Evolutionary conservation across 352 stramenopile species (phyloP).

Genomic region (Phytopythium boreale): DNA sequence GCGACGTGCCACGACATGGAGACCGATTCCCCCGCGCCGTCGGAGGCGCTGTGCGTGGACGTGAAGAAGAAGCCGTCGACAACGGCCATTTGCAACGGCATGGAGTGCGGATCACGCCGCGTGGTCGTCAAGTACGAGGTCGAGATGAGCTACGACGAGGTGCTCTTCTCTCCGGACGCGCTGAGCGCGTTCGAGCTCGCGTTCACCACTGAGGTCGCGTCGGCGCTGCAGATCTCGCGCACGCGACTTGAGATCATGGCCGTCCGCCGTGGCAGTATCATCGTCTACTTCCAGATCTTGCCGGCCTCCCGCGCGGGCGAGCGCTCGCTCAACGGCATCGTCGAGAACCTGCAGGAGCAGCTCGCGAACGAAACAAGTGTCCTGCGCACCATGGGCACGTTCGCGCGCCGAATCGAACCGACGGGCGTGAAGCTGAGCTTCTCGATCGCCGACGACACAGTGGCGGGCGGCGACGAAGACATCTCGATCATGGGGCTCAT

Average conservation of each 20-base stretch:
- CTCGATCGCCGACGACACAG: slow-evolving; percentile 60
- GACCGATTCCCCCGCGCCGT: slow-evolving; percentile 19
- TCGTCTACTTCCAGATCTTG: slow-evolving; percentile 65
- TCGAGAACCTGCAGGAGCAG: slow-evolving; percentile 54
- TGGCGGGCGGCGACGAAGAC: slow-evolving; percentile 54
- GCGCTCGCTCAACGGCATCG: slow-evolving; percentile 63
- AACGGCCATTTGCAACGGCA: slow-evolving; percentile 69
- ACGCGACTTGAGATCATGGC: slow-evolving; percentile 54
- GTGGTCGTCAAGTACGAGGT: slow-evolving; percentile 65
- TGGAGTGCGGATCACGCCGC: slow-evolving; percentile 71
- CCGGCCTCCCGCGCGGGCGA: slow-evolving; percentile 54
- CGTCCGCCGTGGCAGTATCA: slow-evolving; percentile 55
- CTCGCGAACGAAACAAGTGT: slow-evolving; percentile 51
- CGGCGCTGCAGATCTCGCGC: slow-evolving; percentile 53
- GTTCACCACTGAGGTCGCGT: slow-evolving; percentile 63
- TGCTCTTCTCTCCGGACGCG: slow-evolving; percentile 54
- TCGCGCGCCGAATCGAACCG: slow-evolving; percentile 54
- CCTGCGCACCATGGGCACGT: slow-evolving; percentile 65
- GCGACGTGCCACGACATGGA: slow-evolving; percentile 37
- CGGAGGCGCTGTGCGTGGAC: slow-evolving; percentile 25
- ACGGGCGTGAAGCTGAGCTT: slow-evolving; percentile 66
- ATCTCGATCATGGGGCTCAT: slow-evolving; percentile 63
- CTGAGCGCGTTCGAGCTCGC: slow-evolving; percentile 55
- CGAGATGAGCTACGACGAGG: slow-evolving; percentile 74
- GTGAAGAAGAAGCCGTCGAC: slow-evolving; percentile 39